phyloP scores from a whole-genome alignment of 306 rosid species.

The Prunus fruticosa region DNA sequence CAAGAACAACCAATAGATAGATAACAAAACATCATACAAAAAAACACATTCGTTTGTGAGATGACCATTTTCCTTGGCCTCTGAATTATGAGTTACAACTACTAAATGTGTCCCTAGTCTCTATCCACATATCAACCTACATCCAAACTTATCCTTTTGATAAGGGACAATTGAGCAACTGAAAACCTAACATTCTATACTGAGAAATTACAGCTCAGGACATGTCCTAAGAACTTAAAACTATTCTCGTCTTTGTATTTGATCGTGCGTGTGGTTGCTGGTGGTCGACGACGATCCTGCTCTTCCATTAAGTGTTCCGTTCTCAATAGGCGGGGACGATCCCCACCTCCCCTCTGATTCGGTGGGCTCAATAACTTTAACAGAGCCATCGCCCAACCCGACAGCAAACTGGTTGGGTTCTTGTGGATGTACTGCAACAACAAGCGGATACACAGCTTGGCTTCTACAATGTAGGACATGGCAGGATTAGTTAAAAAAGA shows the following conservation, averaged over 20 bases:
- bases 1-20: no score
- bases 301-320: conserved; percentile 55
- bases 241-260: conserved; percentile 53
- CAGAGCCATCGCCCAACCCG: conserved; percentile 75
- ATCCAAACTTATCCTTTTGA: conserved; percentile 32
- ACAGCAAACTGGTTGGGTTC: conserved; percentile 76
- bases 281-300: conserved; percentile 55
- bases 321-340: conserved; percentile 49
- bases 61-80: neutral
- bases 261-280: conserved; percentile 71
- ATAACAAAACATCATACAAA: neutral
- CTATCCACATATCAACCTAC: conserved; percentile 30
- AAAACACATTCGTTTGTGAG: neutral
- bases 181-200: conserved; percentile 27
- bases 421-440: conserved; percentile 68
- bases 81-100: conserved; percentile 38
- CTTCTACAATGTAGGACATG: conserved; percentile 42
- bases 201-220: conserved; percentile 32
- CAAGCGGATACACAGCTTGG: conserved; percentile 62
- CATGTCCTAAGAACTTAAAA: conserved; percentile 24
- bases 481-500: neutral
- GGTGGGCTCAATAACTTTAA: conserved; percentile 72
- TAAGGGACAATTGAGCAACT: conserved; percentile 33
- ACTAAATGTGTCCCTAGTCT: conserved; percentile 29
- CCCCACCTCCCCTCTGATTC: conserved; percentile 86